Base-by-base conservation (phyloP, 768 basidiomycete species). In the Trichaptum fuscoviolaceum region DNA sequence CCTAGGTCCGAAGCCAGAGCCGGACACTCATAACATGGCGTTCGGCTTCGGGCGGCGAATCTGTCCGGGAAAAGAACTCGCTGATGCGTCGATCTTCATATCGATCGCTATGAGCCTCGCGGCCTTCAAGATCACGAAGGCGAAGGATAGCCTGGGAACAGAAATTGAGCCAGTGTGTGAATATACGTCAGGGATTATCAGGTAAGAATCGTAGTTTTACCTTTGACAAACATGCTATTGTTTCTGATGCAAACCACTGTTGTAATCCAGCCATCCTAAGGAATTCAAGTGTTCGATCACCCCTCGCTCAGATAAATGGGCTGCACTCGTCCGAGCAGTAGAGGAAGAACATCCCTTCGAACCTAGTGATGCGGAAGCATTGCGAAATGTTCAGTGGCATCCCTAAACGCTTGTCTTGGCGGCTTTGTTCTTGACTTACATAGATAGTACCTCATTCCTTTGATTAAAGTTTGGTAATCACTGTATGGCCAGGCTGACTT, bases 41-140 rank as follows among this genome's bases (percentile, higher is more conserved):
- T 78, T 76, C 64, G 77, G 77, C 10, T 76, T 75, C 65, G 76
- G 77, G 27, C 57, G n/a, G 57, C 67, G 68, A 24, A 69, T 69
- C 59, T 71, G 73, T 66, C 71, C 72, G 7, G 72, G 72, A 2
- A 67, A 71, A 12, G 69, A 75, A 64, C 69, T 80, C 24, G 77
- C 79, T 9, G 74, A 78, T 58, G 66, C 68, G 1, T 72, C 73
- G 2, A 63, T 78, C 20, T 80, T 71, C 67, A 52, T 76, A 34
- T 30, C 71, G 0, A 67, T 70, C 58, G 77, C 75, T 1, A 75
- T 73, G 72, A 66, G 73, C 6, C 74, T 78, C 10, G 73, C 78
- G 2, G 70, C 67, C 10, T 77, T 75, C 66, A 67, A 74, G 27
- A 71, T 78, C 34, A 58, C 65, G 24, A 76, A 77, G 67, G 62